Base-by-base conservation (phyloP, 1,284 basidiomycete species). In the Fomitopsis schrenkii region DNA sequence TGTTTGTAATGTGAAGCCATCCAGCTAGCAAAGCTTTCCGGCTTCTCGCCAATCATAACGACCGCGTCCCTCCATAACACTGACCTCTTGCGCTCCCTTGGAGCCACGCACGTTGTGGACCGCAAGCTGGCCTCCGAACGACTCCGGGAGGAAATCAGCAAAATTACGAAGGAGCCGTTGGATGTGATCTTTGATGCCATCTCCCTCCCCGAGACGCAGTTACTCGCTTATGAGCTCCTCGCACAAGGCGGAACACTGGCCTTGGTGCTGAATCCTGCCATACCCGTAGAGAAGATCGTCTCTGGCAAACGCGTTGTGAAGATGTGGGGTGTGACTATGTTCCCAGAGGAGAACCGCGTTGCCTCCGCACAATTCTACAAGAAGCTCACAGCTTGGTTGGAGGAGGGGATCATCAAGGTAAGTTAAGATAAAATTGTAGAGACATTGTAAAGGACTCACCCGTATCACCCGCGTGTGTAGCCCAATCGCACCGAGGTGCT, bases 101-200 rank as follows among this genome's bases (percentile, higher is more conserved):
- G 87, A 2, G 86, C 83, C 0, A 83, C 82, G 0, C 73, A 82
- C 45, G 72, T 84, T 55, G 68, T 87, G 57, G 80, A 85, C 62
- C 77, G 83, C 45, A 68, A 74, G 26, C 66, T 66, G 19, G 42
- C 66, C 8, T n/a, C 61, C 9, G 53, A 63, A 2, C 64, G 69
- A 2, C 69, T 82, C 22, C 63, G 63, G 28, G 52, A 59, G 4
- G 59, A 62, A 50, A 59, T 68, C 6, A 52, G 55, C 9, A 63
- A 71, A n/a, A 69, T 82, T 35, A 65, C 64, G 8, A 58, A 59
- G 10, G 59, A 63, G 15, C 67, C 67, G 2, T 33, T 84, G 53
- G 62, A 72, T 42, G 17, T 77, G 35, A 76, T 75, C 12, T 81
- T 71, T 63, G 82, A 85, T 66, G 62, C 69, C 5, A 62, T 74